phyloP scores from a whole-genome alignment of 495 filamentous ascomycete genomes.

The Friedmanniomyces simplex region DNA sequence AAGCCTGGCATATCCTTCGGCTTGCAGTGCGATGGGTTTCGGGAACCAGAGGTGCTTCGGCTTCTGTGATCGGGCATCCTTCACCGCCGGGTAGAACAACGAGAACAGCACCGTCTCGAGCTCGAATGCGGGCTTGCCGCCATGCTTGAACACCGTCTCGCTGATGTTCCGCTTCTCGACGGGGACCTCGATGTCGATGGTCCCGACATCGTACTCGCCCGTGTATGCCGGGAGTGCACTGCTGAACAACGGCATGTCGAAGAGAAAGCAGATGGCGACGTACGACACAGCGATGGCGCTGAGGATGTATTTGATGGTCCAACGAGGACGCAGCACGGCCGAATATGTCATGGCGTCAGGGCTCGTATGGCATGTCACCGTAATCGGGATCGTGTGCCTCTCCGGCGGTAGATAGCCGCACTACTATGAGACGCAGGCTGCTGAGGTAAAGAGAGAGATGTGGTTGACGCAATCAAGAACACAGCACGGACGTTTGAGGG shows the following conservation, averaged over 20 bases:
- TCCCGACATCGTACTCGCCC: conserved; percentile 39
- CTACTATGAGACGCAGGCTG: too few relatives aligned
- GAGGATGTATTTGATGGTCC: conserved; percentile 20
- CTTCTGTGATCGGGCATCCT: conserved; percentile 16
- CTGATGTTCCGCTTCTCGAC: conserved; percentile 27
- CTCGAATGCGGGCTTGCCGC: conserved; percentile 34
- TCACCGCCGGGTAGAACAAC: conserved; percentile 38
- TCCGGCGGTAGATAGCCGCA: too few relatives aligned
- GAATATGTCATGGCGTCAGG: not conserved
- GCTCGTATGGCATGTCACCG: not conserved
- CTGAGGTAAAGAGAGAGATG: too few relatives aligned
- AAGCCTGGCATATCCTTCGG: conserved; percentile 40
- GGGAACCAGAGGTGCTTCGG: conserved; percentile 40
- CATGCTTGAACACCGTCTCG: conserved; percentile 32
- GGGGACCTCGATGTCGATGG: conserved; percentile 39
- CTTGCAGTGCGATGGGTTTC: conserved; percentile 38
- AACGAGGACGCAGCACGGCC: conserved; percentile 2
- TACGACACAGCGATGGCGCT: conserved; percentile 21
- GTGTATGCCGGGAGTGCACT: conserved; percentile 37
- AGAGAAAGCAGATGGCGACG: conserved; percentile 32
- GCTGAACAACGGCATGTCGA: conserved; percentile 35
- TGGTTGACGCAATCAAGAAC: too few relatives aligned
- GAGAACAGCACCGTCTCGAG: conserved; percentile 41
- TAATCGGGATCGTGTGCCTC: too few relatives aligned
- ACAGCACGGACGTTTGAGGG: too few relatives aligned